Evolutionary conservation across 306 rosid species (phyloP), one percentile per base, ranked within the genome.

Genomic region (Dryas drummondii): DNA sequence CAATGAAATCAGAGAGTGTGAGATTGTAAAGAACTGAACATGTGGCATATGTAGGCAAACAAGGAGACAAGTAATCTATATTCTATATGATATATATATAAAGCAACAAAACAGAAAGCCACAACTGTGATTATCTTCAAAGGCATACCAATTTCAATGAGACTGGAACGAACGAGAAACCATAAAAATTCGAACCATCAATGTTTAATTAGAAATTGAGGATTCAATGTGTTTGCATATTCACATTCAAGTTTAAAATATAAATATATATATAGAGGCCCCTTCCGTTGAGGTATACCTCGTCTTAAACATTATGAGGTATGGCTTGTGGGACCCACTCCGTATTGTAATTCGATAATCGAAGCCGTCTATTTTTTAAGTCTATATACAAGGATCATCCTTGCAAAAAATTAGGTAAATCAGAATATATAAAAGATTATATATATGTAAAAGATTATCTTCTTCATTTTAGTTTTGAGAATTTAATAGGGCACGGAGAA

Each of bases 1-100:
- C 74, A 82, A 75, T 66, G 68, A 66, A 45, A 74, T 14, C 66
- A 41, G 66, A 46, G 62, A 81, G 69, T 76, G 40, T 44, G 7
- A n/a, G 32, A 61, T 15, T 11, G 76, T 42, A 47, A 70, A 77
- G 48, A 68, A 64, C 53, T 41, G 65, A 37, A 9, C 80, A 54
- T 62, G 51, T 47, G 41, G 53, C 32, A 13, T 16, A 45, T 17
- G 19, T n/a, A 52, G 12, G 37, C 26, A 61, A 61, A 53, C 22
- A 45, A 26, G 51, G 32, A 70, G 47, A 80, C 5, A 22, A 7
- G 62, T 15, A 5, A 10, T 47, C 14, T 56, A 17, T 17, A 56
- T 58, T 15, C 66, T 15, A 14, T 27, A 45, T 42, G 63, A 68
- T 26, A 3, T 14, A 54, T 4, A 17, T 15, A 0, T 9, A 69